Evolutionary conservation across 2,329 filamentous ascomycete genomes (phyloP).

Genomic region (Fusarium chlamydosporum): DNA sequence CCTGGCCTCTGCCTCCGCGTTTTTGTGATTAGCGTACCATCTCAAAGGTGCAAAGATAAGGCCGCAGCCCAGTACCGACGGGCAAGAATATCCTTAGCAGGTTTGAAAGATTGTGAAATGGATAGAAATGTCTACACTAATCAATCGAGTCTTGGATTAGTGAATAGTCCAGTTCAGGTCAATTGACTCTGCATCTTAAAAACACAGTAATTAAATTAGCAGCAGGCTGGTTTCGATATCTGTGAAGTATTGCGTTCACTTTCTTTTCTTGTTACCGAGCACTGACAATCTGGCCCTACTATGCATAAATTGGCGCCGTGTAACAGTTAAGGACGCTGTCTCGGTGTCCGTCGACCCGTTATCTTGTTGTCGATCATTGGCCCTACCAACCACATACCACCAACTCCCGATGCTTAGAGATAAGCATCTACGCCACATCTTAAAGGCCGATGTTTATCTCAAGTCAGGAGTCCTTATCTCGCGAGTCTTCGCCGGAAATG

Average conservation of each 20-base stretch:
- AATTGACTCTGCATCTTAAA: no score
- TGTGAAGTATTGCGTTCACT: no score
- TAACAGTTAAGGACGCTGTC: neutral
- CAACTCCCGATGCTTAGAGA: slow-evolving; percentile 15
- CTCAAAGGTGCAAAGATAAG: slow-evolving; percentile 16
- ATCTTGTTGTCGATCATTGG: slow-evolving; percentile 21
- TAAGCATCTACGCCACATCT: slow-evolving; percentile 30
- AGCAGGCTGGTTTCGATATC: no score
- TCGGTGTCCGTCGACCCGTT: slow-evolving; percentile 19
- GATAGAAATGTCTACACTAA: no score
- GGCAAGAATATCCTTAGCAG: neutral
- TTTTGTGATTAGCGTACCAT: neutral
- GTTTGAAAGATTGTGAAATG: neutral
- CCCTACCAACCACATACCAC: slow-evolving; percentile 13
- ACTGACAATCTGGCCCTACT: neutral
- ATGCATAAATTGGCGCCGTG: neutral
- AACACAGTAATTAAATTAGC: no score
- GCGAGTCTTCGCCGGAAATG: slow-evolving; percentile 27
- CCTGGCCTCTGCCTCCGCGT: neutral
- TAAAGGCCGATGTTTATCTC: slow-evolving; percentile 21
- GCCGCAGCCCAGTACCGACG: neutral
- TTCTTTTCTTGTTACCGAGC: neutral
- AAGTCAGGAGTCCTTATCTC: slow-evolving; percentile 31
- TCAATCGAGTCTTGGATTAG: no score
- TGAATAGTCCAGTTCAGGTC: no score